Evolutionary conservation across 176 grass and related monocot genomes (phyloP).

Genomic region (Musa itinerans): DNA sequence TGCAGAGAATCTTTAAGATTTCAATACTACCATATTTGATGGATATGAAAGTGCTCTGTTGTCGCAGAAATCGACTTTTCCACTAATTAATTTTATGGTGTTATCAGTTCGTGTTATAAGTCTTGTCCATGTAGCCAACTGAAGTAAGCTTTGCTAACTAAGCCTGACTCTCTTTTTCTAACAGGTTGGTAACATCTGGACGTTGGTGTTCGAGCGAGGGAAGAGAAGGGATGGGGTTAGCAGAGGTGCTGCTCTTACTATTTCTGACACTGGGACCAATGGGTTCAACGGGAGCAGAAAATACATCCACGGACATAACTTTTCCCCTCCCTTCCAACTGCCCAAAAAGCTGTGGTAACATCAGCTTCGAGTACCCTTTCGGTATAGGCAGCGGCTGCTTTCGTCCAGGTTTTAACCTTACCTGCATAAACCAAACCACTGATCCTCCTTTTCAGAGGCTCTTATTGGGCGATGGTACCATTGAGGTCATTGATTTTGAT

Average conservation of each 20-base stretch:
- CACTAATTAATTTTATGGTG: too few species aligned
- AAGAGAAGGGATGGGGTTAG: too few species aligned
- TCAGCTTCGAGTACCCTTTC: slow-evolving; percentile 26
- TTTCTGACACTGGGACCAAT: background rate
- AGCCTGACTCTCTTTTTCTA: too few species aligned
- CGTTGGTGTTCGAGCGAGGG: too few species aligned
- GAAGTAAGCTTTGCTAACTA: too few species aligned
- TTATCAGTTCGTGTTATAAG: too few species aligned
- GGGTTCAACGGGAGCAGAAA: background rate
- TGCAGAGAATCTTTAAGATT: too few species aligned
- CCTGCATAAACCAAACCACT: slow-evolving; percentile 8
- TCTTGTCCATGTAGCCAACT: too few species aligned
- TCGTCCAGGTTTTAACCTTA: slow-evolving; percentile 25
- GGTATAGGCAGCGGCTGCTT: slow-evolving; percentile 24
- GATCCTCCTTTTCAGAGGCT: background rate
- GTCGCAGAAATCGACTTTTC: too few species aligned
- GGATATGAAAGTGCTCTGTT: too few species aligned
- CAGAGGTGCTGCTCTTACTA: background rate
- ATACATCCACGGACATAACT: background rate
- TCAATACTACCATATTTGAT: too few species aligned
- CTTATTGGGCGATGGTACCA: slow-evolving; percentile 5
- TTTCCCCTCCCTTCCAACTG: slow-evolving; percentile 2
- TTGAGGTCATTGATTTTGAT: background rate
- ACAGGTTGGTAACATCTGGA: too few species aligned
- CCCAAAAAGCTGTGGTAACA: background rate